Evolutionary conservation across 2,329 filamentous ascomycete species (phyloP), one percentile per base, ranked within the genome.

Genomic region (Aspergillus sp.): DNA sequence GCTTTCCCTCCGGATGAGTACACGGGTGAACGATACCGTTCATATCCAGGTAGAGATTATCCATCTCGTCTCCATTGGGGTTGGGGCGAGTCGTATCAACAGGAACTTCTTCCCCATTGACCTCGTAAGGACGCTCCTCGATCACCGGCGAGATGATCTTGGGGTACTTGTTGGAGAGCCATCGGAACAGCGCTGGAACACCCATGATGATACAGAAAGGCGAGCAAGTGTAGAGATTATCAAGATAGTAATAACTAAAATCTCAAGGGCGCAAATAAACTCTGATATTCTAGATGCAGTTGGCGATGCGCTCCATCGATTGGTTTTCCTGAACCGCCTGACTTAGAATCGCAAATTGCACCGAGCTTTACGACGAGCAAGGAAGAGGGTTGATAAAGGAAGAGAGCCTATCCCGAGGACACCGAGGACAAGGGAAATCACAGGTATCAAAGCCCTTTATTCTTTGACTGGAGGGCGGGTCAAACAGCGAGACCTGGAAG

Each of bases 1-100:
- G 92, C 63, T 87, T 87, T 71, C 98, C 94, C 76, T 99, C 95
- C 0, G 95, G 95, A 79, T 99, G 95, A 51, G 94, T 96, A 80
- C 95, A 99, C 32, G 96, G 96, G 81, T 99, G 95, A 42, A 99
- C 95, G 67, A 99, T 99, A 74, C 95, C 96, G 77, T 99, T 99
- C 94, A 99, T 98, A 72, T 99, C 95, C 64, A 99, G 86, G 73
- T 99, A 99, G 6, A 99, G 82, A 71, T 99, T 99, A 79, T 99
- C 94, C 71, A 96, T 91, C 77, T 99, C 95, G 78, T 98, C 94
- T 74, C 92, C 92, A 78, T 99, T 99, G 2, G 96, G 96, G 72
- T 99, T 99, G 6, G 91, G 87, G 45, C 86, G 82, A 6, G 90
- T 92, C 11, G 87, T 88, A 73, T 99, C 92, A 62, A 98, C 86